Percentiles rank a stretch among this genome's conserved stretches.
Conservation (phyloP, 139 green algal genomes). For the Edaphochlamys debaryana region DNA sequence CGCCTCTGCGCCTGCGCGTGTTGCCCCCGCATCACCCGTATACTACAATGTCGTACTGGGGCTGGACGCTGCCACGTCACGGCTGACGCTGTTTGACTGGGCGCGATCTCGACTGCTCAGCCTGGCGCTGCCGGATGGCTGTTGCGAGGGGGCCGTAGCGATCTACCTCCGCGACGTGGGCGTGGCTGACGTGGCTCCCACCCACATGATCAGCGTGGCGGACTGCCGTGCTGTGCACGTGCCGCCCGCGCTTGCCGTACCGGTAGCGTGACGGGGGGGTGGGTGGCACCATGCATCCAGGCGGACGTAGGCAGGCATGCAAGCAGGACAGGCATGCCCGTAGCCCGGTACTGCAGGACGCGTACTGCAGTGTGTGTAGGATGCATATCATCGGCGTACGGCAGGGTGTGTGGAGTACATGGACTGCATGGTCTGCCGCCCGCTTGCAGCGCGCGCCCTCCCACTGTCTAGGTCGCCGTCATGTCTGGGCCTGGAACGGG, state of each 20-base stretch:
- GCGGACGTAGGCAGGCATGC: too few species aligned
- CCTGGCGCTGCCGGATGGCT: background rate
- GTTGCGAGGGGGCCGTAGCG: background rate
- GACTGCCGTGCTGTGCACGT: conserved; percentile 21
- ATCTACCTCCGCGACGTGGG: background rate
- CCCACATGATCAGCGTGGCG: background rate
- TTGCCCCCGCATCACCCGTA: background rate
- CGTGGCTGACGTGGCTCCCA: background rate
- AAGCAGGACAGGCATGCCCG: too few species aligned
- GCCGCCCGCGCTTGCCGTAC: background rate
- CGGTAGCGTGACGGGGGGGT: too few species aligned
- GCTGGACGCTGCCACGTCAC: background rate
- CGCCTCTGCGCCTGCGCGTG: background rate
- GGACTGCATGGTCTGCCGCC: too few species aligned
- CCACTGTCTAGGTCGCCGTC: too few species aligned
- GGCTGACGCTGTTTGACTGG: conserved; percentile 5
- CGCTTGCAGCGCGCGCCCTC: too few species aligned
- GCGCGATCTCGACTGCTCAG: background rate
- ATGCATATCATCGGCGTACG: too few species aligned
- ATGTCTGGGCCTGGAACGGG: too few species aligned
- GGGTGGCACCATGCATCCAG: too few species aligned
- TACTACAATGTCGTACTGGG: conserved; percentile 9
- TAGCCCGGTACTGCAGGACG: too few species aligned
- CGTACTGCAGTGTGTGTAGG: too few species aligned
- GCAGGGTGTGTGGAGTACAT: too few species aligned